phyloP scores from a whole-genome alignment of 23 red algal species.

The Gracilariopsis chorda region DNA sequence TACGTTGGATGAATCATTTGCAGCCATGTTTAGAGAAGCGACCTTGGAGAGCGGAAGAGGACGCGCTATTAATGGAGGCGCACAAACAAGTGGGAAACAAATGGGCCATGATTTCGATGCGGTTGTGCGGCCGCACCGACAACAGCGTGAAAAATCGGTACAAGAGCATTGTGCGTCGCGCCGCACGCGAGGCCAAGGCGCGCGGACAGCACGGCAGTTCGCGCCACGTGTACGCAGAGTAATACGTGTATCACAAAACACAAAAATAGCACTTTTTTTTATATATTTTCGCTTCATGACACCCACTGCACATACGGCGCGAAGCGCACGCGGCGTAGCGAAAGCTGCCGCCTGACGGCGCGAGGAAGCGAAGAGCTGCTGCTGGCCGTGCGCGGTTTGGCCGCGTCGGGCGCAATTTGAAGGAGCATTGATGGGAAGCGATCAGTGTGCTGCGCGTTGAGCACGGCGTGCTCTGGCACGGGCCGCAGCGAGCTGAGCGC shows the following conservation, averaged over 20 bases:
- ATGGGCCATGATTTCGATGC: conserved; percentile 78
- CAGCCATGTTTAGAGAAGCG: conserved; percentile 70
- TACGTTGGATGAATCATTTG: conserved; percentile 95
- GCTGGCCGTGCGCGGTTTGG: no score
- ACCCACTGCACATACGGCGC: conserved; percentile 2
- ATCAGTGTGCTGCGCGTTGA: background rate
- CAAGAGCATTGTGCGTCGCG: conserved; percentile 79
- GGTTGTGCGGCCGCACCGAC: conserved; percentile 82
- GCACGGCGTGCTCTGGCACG: background rate
- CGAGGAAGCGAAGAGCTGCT: no score
- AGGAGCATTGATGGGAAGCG: no score
- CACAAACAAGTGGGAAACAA: conserved; percentile 83
- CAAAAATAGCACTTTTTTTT: background rate
- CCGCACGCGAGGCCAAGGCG: conserved; percentile 20
- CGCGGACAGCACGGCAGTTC: no score
- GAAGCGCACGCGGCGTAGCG: background rate
- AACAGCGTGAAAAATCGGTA: conserved; percentile 97
- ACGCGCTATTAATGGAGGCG: conserved; percentile 56
- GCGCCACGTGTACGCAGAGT: no score
- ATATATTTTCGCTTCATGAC: background rate
- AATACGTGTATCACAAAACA: no score
- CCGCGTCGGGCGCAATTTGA: no score
- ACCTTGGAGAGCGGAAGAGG: conserved; percentile 85
- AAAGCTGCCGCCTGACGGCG: background rate
- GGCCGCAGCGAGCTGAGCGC: no score